A percentile compares a stretch with the other conserved stretches of the same genome.
These are phyloP conservation scores for Geotrichum klebahnii DNA, from an alignment of 1,139 yeast genomes.

Conservation along the genomic window DNA sequence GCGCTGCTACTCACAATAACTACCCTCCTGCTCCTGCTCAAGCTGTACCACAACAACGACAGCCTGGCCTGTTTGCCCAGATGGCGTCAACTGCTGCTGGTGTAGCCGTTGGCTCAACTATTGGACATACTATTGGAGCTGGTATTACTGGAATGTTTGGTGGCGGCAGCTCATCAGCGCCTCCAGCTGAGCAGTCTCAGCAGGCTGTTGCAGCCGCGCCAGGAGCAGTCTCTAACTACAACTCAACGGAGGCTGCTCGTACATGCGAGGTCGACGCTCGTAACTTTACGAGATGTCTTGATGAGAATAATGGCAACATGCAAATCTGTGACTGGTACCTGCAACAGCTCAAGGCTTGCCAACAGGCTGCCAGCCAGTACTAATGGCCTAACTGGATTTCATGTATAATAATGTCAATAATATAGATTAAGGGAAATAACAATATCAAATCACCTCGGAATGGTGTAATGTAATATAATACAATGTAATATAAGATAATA, in stretches of 20 bases:
- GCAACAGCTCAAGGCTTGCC: slow-evolving; percentile 96
- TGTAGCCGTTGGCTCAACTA: slow-evolving; percentile 96
- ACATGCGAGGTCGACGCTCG: slow-evolving; percentile 91
- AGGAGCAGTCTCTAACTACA: slow-evolving; percentile 26
- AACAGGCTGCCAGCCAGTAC: slow-evolving; percentile 83
- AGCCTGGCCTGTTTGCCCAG: slow-evolving; percentile 91
- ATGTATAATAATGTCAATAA: too few species aligned
- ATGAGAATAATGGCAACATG: slow-evolving; percentile 90
- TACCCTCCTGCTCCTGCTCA: slow-evolving; percentile 39
- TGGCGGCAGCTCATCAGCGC: slow-evolving; percentile 64
- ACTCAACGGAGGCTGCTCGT: slow-evolving; percentile 42
- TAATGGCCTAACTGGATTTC: too few species aligned
- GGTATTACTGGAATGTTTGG: slow-evolving; percentile 87
- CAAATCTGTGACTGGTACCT: slow-evolving; percentile 94
- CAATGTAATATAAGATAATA: neutral
- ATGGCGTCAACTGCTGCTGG: slow-evolving; percentile 99
- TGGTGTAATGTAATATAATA: too few species aligned
- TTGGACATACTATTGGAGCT: slow-evolving; percentile 95
- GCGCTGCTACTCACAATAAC: slow-evolving; percentile 44
- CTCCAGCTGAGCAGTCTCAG: slow-evolving; percentile 41
- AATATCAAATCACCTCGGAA: too few species aligned
- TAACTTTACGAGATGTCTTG: slow-evolving; percentile 90
- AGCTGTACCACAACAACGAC: slow-evolving; percentile 48
- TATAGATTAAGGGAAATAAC: too few species aligned
- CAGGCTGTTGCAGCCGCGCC: slow-evolving; percentile 31